Base-by-base conservation (phyloP, 441 rosid species). In the Aquilaria agallochum region DNA sequence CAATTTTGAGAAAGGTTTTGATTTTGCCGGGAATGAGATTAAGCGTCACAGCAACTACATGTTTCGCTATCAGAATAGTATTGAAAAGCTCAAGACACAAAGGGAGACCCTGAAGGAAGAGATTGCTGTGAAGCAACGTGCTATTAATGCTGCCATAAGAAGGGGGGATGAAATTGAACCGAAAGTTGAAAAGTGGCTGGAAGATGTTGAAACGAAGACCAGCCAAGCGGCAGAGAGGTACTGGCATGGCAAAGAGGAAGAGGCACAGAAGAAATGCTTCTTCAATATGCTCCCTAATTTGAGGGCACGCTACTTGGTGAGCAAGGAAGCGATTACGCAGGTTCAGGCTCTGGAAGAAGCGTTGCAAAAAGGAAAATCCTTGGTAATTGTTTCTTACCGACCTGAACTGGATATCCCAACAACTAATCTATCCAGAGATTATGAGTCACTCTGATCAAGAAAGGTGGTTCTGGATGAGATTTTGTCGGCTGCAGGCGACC, bases 361-460 rank as follows among this genome's bases (percentile, higher is more conserved):
- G 11, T 15, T 44, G 48, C 59, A 31, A 5, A 32, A 56, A 56
- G 33, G 45, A 2, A 4, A 9, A 49, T 65, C 65, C 33, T 3
- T 3, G 0, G 46, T 1, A 47, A 31, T 3, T 27, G 2, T 65
- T 50, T 60, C 69, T 57, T 31, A 40, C 14, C 30, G 14, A 27
- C 32, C 58, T 61, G 59, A 32, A 3, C 52, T 46, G 34, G 56
- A 50, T 34, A 48, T 47, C 15, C 56, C 44, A 53, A 45, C 47
- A 1, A 3, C 47, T 0, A 27, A 53, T 3, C 20, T 20, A 20
- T 14, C 45, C 34, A 9, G 51, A 56, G 34, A n/a, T 30, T 62
- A 34, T 12, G 2, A 14, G 49, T 20, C 49, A 8, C 58, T 67
- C 8, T 59, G 59, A 8, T 67, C 75, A 2, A 72, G 75, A 51